phyloP scores from a whole-genome alignment of 768 basidiomycete species.

The Rhodotorula paludigena region DNA sequence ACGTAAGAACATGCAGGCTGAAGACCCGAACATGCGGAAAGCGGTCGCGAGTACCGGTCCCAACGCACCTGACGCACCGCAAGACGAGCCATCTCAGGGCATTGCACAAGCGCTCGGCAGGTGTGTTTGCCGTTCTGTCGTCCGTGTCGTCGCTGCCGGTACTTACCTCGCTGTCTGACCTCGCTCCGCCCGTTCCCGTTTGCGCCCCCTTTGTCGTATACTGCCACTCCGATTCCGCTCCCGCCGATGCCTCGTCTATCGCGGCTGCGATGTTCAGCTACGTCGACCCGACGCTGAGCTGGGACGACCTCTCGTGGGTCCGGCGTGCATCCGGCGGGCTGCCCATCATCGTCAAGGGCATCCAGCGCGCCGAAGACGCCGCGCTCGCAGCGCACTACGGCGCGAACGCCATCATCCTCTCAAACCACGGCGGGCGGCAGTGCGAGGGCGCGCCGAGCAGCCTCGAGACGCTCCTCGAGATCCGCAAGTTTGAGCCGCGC shows the following conservation, averaged over 20 bases:
- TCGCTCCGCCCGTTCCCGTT: not conserved
- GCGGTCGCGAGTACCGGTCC: slow-evolving; percentile 9
- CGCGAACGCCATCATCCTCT: slow-evolving; percentile 79
- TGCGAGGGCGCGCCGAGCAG: slow-evolving; percentile 42
- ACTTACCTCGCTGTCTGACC: not conserved
- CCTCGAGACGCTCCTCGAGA: slow-evolving; percentile 47
- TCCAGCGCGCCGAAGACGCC: slow-evolving; percentile 59
- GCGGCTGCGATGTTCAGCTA: slow-evolving; percentile 39
- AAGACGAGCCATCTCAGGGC: slow-evolving; percentile 10
- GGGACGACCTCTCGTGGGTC: slow-evolving; percentile 37
- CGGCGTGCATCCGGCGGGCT: slow-evolving; percentile 41
- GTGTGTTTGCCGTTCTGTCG: slow-evolving; percentile 11
- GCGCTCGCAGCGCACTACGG: slow-evolving; percentile 76
- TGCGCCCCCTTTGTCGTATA: not conserved
- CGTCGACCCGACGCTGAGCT: slow-evolving; percentile 31
- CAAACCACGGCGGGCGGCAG: slow-evolving; percentile 71
- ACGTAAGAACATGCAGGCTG: not conserved
- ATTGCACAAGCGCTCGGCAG: slow-evolving; percentile 26
- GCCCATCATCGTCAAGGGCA: slow-evolving; percentile 49
- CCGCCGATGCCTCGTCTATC: slow-evolving; percentile 27
- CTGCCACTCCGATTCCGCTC: not conserved
- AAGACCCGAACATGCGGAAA: slow-evolving; percentile 26
- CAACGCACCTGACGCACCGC: slow-evolving; percentile 18
- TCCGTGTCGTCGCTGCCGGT: not conserved
- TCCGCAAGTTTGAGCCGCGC: slow-evolving; percentile 49